Percentiles rank a stretch among this genome's conserved stretches.
Evolutionary conservation across 805 yeast genomes (phyloP).

Genomic region (Ogataea paradorogensis): DNA sequence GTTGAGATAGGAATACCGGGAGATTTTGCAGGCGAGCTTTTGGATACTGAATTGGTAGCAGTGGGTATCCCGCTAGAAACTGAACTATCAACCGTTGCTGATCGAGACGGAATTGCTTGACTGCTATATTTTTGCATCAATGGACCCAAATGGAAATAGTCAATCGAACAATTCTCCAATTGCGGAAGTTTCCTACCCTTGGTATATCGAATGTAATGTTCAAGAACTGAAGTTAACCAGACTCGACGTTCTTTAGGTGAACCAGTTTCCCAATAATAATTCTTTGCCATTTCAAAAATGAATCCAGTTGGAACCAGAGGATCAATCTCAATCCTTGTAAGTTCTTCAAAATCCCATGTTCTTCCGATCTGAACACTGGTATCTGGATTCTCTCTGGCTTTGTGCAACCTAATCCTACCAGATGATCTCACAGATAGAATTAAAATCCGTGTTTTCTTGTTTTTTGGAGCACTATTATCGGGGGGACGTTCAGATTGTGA

Average conservation of each 20-base stretch:
- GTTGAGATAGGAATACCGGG: not conserved
- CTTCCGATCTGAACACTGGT: constrained; percentile 85
- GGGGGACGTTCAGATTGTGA: constrained; percentile 73
- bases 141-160: constrained; percentile 35
- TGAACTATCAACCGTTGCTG: constrained; percentile 13
- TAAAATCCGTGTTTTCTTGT: constrained; percentile 61
- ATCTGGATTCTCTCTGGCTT: constrained; percentile 77
- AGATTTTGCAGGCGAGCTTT: constrained; percentile 5
- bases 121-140: constrained; percentile 13
- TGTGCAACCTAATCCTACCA: constrained; percentile 72
- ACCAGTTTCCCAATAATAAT: constrained; percentile 78
- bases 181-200: constrained; percentile 51
- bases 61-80: constrained; percentile 12
- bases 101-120: constrained; percentile 5
- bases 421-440: constrained; percentile 59
- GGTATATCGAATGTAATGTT: constrained; percentile 53
- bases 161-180: constrained; percentile 44
- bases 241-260: constrained; percentile 56
- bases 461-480: constrained; percentile 39
- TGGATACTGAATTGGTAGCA: constrained; percentile 10
- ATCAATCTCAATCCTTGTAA: constrained; percentile 56
- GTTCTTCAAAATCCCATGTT: constrained; percentile 82
- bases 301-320: constrained; percentile 53
- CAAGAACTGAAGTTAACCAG: constrained; percentile 51
- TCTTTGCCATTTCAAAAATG: constrained; percentile 61